A percentile compares a stretch with the other conserved stretches of the same genome.
These are phyloP conservation scores for Perkinsus chesapeaki DNA, from an alignment of 169 alveolate species.

Conservation along the genomic window DNA sequence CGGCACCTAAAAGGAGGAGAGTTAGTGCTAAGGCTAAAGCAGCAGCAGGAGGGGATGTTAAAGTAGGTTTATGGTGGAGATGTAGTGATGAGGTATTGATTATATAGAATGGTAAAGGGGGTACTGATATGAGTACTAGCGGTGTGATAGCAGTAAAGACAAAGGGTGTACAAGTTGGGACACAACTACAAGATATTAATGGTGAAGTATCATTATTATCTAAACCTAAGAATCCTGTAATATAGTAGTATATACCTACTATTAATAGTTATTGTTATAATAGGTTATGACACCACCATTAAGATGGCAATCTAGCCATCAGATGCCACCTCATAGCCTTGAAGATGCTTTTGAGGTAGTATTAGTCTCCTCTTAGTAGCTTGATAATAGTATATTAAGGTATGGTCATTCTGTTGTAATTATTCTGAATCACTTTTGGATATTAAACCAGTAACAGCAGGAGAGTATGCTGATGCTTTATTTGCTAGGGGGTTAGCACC, in stretches of 20 bases:
- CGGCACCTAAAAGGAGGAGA: neutral
- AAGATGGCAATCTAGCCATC: neutral
- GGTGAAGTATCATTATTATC: neutral
- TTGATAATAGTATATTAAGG: too few relatives aligned
- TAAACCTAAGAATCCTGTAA: neutral
- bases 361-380: neutral
- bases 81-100: neutral
- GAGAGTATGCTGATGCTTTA: neutral
- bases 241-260: neutral
- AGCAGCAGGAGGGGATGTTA: neutral
- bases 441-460: neutral
- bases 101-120: neutral
- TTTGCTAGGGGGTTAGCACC: neutral
- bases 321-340: neutral
- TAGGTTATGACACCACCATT: neutral
- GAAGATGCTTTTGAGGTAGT: neutral
- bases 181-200: neutral
- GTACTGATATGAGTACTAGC: neutral
- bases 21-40: neutral
- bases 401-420: neutral
- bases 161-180: neutral
- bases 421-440: neutral
- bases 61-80: too few relatives aligned
- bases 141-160: neutral
- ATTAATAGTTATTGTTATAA: neutral